Base-by-base conservation (phyloP, 441 rosid genomes). In the Eruca vesicaria region DNA sequence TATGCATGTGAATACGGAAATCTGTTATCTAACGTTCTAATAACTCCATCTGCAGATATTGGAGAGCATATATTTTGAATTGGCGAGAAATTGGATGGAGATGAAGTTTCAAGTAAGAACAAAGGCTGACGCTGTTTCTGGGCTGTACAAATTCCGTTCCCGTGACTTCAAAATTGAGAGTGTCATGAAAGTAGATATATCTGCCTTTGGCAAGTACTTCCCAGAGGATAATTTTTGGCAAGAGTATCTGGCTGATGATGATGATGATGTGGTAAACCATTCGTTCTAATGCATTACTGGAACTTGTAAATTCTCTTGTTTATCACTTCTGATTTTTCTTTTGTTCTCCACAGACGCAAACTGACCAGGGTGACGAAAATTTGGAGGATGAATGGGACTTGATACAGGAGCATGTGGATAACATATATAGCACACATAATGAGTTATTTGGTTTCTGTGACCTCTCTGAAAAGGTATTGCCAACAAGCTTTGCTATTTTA, bases 101-200 rank as follows among this genome's bases (percentile, higher is more conserved):
- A 86, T 92, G 91, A 96, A 96, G 82, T 82, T 75, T 79, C 85
- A 96, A 85, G 83, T 76, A 15, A 89, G 80, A 72, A 74, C 79
- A 77, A 89, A 86, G 84, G 94, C 87, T 73, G 90, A 91, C 60
- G 62, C 66, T 76, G 85, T 81, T 71, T 72, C 86, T 57, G 98
- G 86, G 72, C 73, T 82, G 59, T 96, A 81, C 85, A 91, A 84
- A 80, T 93, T 93, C 78, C 90, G 86, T 81, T 84, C 97, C 72
- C 91, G 98, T 66, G 93, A 85, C 76, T 92, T 93, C 79, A 82
- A 82, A 76, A 88, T 96, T 74, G 87, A 89, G 68, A 84, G 78
- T 79, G 85, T 96, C 65, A 82, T 96, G 88, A 97, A 93, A 79
- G 85, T 90, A 57, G 93, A 90, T 81, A 80, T 89, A 64, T 85